These are phyloP conservation scores for Dendrobium officinale DNA, from an alignment of 106 monocot genomes.

Conservation along the genomic window DNA sequence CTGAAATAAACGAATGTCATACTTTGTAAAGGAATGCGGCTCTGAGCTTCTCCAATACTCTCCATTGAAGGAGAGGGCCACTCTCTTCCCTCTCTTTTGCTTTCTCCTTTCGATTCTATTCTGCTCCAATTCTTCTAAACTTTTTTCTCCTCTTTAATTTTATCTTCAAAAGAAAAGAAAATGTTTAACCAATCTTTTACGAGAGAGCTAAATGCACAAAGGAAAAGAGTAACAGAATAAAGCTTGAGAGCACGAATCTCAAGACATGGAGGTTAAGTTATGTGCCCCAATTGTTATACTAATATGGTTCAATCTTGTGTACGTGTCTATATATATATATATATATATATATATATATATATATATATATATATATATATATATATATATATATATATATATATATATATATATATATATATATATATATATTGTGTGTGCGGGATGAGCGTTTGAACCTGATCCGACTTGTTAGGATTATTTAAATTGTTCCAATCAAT, in stretches of 20 bases:
- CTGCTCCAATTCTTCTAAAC: background rate
- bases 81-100: background rate
- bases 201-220: background rate
- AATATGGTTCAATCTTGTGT: background rate
- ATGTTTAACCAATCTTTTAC: background rate
- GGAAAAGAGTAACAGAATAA: slow-evolving; percentile 1
- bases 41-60: background rate
- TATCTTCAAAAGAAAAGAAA: background rate
- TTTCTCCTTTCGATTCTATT: background rate
- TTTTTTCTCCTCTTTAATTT: background rate
- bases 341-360: too few relatives aligned
- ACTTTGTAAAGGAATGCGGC: background rate
- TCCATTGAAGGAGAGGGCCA: background rate
- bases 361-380: too few relatives aligned
- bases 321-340: too few relatives aligned
- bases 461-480: too few relatives aligned
- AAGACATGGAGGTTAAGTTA: background rate
- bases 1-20: too few relatives aligned
- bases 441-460: too few relatives aligned
- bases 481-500: too few relatives aligned
- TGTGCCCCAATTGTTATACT: background rate
- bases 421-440: too few relatives aligned
- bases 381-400: too few relatives aligned
- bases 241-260: background rate
- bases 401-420: too few relatives aligned